Conservation (phyloP, 179 eudicot genomes). For the Corrigiola litoralis region DNA sequence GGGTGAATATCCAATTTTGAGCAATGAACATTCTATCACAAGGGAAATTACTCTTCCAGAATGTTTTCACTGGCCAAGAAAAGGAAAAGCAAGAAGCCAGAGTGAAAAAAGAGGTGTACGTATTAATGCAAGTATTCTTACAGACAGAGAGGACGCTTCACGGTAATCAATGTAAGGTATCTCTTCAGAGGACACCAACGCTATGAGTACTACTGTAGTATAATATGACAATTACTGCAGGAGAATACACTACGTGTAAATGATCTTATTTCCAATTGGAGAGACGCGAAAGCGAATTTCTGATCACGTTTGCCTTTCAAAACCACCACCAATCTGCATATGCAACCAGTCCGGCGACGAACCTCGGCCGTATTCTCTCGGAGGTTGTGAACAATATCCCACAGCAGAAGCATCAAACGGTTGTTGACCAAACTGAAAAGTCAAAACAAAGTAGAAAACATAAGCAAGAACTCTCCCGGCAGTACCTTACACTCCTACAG, state of each 20-base stretch:
- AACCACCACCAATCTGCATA: conserved; percentile 91
- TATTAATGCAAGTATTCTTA: conserved; percentile 23
- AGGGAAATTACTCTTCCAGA: conserved; percentile 14
- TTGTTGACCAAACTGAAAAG: conserved; percentile 68
- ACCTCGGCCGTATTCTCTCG: conserved; percentile 58
- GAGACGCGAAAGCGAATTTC: conserved; percentile 2
- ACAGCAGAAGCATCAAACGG: conserved; percentile 56
- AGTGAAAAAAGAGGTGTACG: conserved; percentile 6
- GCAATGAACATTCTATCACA: background rate
- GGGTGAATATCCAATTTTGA: background rate
- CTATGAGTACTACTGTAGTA: conserved; percentile 16
- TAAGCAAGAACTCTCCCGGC: background rate
- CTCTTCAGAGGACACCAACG: conserved; percentile 5
- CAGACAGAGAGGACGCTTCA: conserved; percentile 15
- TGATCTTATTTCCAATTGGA: conserved; percentile 32
- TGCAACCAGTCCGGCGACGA: conserved; percentile 96
- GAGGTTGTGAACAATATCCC: conserved; percentile 60
- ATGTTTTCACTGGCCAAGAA: background rate
- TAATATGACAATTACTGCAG: conserved; percentile 19
- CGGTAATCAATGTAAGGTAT: conserved; percentile 12
- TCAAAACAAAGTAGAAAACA: conserved; percentile 7
- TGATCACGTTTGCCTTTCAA: conserved; percentile 56
- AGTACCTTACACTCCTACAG: background rate
- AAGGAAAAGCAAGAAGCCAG: background rate
- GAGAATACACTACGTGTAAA: conserved; percentile 9